Conservation (phyloP, 2,329 filamentous ascomycete species). For the Byssothecium circinans region DNA sequence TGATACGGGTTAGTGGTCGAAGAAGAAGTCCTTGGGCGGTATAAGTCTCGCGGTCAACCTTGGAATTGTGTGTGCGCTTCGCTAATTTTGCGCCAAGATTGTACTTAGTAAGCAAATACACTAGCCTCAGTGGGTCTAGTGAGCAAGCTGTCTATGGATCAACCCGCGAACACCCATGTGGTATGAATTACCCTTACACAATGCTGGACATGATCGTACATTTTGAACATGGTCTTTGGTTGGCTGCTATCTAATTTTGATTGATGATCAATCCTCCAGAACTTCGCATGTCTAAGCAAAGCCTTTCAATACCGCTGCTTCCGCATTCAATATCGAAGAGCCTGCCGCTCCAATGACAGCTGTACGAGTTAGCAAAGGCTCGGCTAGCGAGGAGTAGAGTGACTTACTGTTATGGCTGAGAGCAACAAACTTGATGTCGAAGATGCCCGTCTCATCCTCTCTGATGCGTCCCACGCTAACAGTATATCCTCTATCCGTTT, state of each 20-base stretch:
- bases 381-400: constrained; percentile 25
- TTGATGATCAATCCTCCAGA: not conserved
- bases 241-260: not conserved
- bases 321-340: constrained; percentile 91
- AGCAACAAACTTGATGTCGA: constrained; percentile 93
- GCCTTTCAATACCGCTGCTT: constrained; percentile 88
- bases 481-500: constrained; percentile 82
- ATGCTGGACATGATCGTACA: no score
- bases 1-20: constrained; percentile 40
- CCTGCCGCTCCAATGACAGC: constrained; percentile 95
- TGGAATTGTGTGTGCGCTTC: constrained; percentile 6
- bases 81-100: not conserved
- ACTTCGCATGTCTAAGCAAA: constrained; percentile 56
- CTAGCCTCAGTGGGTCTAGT: no score
- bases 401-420: constrained; percentile 76
- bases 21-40: constrained; percentile 37
- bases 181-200: no score
- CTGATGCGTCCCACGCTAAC: constrained; percentile 87
- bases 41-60: constrained; percentile 7
- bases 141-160: no score
- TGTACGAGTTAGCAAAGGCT: constrained; percentile 23
- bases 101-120: not conserved
- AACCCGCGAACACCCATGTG: no score
- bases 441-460: constrained; percentile 83
- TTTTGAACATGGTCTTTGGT: no score